phyloP scores from a whole-genome alignment of 176 grass and related monocot species.

The Tillandsia leiboldiana region DNA sequence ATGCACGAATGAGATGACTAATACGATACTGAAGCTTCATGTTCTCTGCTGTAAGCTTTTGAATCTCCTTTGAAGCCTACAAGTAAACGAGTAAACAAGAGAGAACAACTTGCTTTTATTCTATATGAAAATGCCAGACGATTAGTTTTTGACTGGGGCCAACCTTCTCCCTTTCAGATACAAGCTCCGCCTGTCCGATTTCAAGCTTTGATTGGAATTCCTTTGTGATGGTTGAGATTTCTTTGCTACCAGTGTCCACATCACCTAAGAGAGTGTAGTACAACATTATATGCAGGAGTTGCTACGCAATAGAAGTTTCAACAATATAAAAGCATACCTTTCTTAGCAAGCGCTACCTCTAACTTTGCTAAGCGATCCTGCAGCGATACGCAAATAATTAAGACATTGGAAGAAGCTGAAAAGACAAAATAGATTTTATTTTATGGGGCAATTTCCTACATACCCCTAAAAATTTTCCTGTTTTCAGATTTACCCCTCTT shows the following conservation, averaged over 20 bases:
- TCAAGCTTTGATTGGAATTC: constrained; percentile 18
- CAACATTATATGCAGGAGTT: background rate
- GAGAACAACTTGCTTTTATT: background rate
- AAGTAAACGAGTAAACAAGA: background rate
- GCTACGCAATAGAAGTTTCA: background rate
- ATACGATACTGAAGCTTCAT: constrained; percentile 10
- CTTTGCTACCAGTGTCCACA: background rate
- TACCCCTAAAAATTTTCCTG: too few species aligned
- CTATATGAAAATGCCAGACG: background rate
- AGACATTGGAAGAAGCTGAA: background rate
- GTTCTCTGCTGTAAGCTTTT: constrained; percentile 7
- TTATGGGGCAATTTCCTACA: too few species aligned
- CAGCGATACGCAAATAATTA: background rate
- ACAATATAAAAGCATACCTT: constrained; percentile 7
- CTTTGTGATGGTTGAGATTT: constrained; percentile 8
- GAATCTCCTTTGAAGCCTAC: constrained; percentile 6
- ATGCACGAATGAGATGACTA: constrained; percentile 5
- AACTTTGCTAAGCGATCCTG: constrained; percentile 23
- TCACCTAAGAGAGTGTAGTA: constrained; percentile 3
- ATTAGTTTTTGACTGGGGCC: background rate
- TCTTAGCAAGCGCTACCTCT: constrained; percentile 9
- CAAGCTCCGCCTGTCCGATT: constrained; percentile 9
- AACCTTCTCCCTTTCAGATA: constrained; percentile 11
- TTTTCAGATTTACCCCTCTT: too few species aligned
- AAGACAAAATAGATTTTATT: background rate